Evolutionary conservation across 345 rosid genomes (phyloP).

Genomic region (Eutrema japonicum): DNA sequence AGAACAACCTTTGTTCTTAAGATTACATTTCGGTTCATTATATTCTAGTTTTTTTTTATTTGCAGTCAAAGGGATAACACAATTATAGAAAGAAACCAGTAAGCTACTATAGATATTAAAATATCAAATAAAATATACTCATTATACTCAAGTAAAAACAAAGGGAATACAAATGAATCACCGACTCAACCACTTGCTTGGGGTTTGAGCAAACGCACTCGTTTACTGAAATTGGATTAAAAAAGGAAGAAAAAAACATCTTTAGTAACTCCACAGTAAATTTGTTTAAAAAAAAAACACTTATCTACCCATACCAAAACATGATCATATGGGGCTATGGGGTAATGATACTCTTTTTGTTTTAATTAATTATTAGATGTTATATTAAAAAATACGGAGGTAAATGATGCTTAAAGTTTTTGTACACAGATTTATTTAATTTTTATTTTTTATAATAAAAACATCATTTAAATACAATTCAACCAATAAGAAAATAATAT

Average conservation of each 20-base stretch:
- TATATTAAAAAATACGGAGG: too few species aligned
- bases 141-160: slow-evolving; percentile 11
- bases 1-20: neutral
- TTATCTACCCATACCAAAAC: neutral
- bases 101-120: neutral
- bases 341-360: too few species aligned
- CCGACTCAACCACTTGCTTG: slow-evolving; percentile 27
- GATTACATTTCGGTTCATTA: neutral
- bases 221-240: neutral
- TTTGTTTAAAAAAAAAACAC: too few species aligned
- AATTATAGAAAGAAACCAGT: neutral
- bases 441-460: too few species aligned
- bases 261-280: neutral
- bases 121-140: neutral
- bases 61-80: neutral
- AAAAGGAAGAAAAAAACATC: too few species aligned
- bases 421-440: too few species aligned
- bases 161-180: slow-evolving; percentile 24
- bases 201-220: slow-evolving; percentile 28
- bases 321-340: neutral
- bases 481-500: too few species aligned
- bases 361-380: too few species aligned
- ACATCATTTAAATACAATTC: too few species aligned
- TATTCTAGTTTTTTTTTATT: neutral
- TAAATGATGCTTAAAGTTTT: too few species aligned